phyloP scores from a whole-genome alignment of 257 asterid genomes.

The Scutellaria barbata region DNA sequence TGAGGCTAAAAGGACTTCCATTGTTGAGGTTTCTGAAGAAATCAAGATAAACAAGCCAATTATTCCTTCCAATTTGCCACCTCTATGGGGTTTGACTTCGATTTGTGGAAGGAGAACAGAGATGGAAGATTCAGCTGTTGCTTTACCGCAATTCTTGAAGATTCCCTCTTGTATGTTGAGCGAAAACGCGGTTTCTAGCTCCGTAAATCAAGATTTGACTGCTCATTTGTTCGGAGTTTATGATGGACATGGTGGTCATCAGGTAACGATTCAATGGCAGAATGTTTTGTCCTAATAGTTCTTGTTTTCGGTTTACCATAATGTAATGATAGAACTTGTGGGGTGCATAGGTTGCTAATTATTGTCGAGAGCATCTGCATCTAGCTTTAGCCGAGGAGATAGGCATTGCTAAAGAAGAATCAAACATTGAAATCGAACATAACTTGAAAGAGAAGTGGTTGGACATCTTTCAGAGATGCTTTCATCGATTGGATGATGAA shows the following conservation, averaged over 20 bases:
- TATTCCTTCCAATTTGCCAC: conserved; percentile 43
- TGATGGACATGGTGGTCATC: conserved; percentile 94
- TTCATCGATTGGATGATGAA: conserved; percentile 74
- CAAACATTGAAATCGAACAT: conserved; percentile 34
- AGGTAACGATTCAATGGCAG: conserved; percentile 49
- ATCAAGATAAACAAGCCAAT: conserved; percentile 44
- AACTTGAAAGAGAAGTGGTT: conserved; percentile 67
- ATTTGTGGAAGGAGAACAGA: conserved; percentile 72
- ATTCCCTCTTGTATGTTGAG: conserved; percentile 67
- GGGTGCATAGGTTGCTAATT: conserved; percentile 67
- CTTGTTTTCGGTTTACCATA: background rate
- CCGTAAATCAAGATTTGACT: conserved; percentile 45
- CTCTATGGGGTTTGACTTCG: conserved; percentile 84
- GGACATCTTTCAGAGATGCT: conserved; percentile 62
- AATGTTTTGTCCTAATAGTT: background rate
- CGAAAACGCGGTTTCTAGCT: conserved; percentile 42
- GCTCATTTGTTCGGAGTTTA: conserved; percentile 82
- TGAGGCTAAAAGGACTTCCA: conserved; percentile 45
- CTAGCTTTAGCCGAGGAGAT: conserved; percentile 71
- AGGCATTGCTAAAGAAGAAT: conserved; percentile 42
- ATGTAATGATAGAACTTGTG: background rate
- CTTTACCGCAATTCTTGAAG: conserved; percentile 59
- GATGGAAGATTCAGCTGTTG: conserved; percentile 83
- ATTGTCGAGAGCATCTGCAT: conserved; percentile 75
- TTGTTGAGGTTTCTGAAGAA: conserved; percentile 54